phyloP scores from a whole-genome alignment of 208 protist species.

The Leishmania guyanensis region DNA sequence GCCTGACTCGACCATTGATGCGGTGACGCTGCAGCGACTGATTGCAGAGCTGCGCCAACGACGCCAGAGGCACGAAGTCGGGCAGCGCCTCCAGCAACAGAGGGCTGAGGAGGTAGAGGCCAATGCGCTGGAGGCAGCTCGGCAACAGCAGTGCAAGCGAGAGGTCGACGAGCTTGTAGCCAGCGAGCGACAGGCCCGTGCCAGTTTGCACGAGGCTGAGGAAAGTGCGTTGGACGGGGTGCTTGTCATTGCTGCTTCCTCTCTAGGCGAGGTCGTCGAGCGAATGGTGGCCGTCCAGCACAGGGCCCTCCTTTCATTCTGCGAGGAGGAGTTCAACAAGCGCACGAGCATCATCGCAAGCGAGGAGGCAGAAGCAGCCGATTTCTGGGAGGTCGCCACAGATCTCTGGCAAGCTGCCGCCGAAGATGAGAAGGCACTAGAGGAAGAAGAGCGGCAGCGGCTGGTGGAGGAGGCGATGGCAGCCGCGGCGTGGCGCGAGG shows the following conservation, averaged over 20 bases:
- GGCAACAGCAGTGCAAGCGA: background rate
- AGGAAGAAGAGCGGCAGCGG: constrained; percentile 9
- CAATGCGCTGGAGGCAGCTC: background rate
- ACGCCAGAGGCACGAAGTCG: constrained; percentile 5
- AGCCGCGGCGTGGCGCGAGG: constrained; percentile 3
- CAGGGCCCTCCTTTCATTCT: constrained; percentile 5
- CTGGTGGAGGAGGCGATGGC: constrained; percentile 12
- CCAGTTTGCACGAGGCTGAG: constrained; percentile 4
- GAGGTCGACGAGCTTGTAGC: constrained; percentile 13
- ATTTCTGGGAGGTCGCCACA: constrained; percentile 17
- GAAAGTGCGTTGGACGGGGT: constrained; percentile 3
- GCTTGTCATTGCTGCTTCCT: background rate
- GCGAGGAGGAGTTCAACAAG: constrained; percentile 16
- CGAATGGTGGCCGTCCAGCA: background rate
- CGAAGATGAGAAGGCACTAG: constrained; percentile 1
- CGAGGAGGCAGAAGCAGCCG: constrained; percentile 14
- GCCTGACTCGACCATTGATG: background rate
- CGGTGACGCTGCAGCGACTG: constrained; percentile 19
- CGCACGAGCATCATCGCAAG: constrained; percentile 4
- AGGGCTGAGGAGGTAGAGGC: constrained; percentile 5
- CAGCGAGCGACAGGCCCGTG: constrained; percentile 14
- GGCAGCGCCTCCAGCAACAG: constrained; percentile 1
- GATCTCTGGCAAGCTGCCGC: constrained; percentile 16
- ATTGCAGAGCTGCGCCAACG: constrained; percentile 11
- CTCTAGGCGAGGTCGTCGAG: background rate